A percentile compares a stretch with the other conserved stretches of the same genome.
Evolutionary conservation across 345 rosid species (phyloP).

Genomic region (Arabidopsis arenosa): DNA sequence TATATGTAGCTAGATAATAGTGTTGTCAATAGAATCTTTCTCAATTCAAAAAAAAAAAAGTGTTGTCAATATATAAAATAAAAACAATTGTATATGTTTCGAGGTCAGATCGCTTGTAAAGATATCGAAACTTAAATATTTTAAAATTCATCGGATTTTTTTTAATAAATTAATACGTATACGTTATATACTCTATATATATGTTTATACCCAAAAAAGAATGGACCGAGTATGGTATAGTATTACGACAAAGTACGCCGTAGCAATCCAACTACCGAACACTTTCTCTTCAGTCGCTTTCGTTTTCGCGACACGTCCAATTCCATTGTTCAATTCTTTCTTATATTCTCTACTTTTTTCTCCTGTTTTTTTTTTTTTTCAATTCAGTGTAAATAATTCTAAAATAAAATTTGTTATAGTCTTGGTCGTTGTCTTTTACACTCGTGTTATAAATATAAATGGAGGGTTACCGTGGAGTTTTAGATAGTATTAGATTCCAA

Average conservation of each 20-base stretch:
- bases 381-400: neutral
- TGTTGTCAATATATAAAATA: no score
- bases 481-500: neutral
- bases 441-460: constrained; percentile 4
- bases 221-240: constrained; percentile 14
- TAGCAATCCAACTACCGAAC: constrained; percentile 30
- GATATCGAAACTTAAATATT: neutral
- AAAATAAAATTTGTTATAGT: neutral
- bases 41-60: no score
- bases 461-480: constrained; percentile 14
- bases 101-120: neutral
- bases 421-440: constrained; percentile 23
- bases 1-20: neutral
- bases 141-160: neutral
- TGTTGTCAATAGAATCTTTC: neutral
- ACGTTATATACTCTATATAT: constrained; percentile 17
- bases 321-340: constrained; percentile 38
- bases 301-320: constrained; percentile 26
- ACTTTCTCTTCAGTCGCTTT: constrained; percentile 37
- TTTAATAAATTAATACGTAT: neutral
- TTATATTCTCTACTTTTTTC: constrained; percentile 10
- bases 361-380: no score
- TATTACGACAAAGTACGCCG: constrained; percentile 32
- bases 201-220: constrained; percentile 1
- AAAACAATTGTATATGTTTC: neutral